phyloP scores from a whole-genome alignment of 2,329 filamentous ascomycete species.

The Zopfia rhizophila region DNA sequence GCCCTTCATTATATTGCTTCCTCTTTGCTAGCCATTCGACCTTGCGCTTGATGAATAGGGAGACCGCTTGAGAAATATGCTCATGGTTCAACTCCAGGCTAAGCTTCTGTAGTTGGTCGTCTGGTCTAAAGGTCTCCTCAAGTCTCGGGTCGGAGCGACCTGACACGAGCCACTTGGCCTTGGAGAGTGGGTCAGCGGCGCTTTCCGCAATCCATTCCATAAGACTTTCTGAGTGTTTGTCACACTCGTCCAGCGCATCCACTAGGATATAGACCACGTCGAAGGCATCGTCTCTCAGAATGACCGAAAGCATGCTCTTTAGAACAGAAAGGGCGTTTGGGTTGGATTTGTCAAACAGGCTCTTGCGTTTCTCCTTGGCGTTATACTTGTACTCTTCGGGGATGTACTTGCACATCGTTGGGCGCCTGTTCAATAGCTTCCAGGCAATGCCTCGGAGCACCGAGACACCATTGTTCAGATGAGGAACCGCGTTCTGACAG shows the following conservation, averaged over 20 bases:
- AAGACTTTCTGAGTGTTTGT: constrained; percentile 6
- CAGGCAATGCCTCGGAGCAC: constrained; percentile 59
- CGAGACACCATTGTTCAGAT: constrained; percentile 52
- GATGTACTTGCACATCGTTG: constrained; percentile 41
- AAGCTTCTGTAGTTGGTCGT: constrained; percentile 31
- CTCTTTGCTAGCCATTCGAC: constrained; percentile 27
- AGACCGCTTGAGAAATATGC: constrained; percentile 47
- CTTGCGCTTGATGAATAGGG: constrained; percentile 50
- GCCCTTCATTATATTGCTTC: constrained; percentile 17
- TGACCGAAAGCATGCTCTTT: constrained; percentile 49
- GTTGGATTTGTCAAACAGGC: constrained; percentile 54
- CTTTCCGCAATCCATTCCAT: too few species aligned
- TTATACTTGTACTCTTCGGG: constrained; percentile 50
- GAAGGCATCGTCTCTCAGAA: constrained; percentile 49
- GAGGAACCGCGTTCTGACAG: constrained; percentile 53
- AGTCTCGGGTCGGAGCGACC: constrained; percentile 57
- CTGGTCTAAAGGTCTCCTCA: constrained; percentile 37
- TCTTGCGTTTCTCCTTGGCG: constrained; percentile 42
- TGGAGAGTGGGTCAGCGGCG: too few species aligned
- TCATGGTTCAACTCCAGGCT: constrained; percentile 47
- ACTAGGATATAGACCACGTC: constrained; percentile 21
- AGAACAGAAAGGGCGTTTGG: constrained; percentile 52
- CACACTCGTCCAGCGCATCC: constrained; percentile 23
- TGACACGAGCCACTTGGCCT: constrained; percentile 36
- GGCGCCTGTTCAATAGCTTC: too few species aligned